Base-by-base conservation (phyloP, 2,329 filamentous ascomycete genomes). In the Exophiala xenobiotica region DNA sequence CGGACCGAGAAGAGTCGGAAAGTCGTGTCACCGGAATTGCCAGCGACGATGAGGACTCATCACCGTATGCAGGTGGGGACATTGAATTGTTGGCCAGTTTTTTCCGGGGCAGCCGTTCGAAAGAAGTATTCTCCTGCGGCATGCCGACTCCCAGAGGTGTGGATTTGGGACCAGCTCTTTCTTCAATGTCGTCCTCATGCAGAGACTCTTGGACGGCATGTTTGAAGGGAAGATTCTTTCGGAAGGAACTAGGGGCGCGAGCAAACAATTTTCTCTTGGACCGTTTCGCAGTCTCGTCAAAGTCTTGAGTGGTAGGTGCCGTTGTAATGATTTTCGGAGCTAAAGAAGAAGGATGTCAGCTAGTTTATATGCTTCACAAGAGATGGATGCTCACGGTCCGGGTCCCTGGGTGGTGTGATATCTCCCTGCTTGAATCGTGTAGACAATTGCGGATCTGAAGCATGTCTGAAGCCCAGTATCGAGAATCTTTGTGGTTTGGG, bases 1-100 rank as follows among this genome's bases (percentile, higher is more conserved):
- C 91, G 22, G 92, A 96, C 60, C 88, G 82, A 2, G 90, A 96
- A 1, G 92, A 96, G 64, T 96, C 92, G 4, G 88, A 93, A 22
- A 87, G 72, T 33, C 88, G 78, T 57, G 80, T 79, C 23, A 81
- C 73, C 8, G 85, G 82, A 16, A 87, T 75, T 6, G 83, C 82
- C 53, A 89, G 72, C 2, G 81, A 76, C 11, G 82, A 81, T 51
- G 76, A 77, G 20, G 76, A 74, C 56, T 86, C 82, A 56, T 85
- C 82, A 39, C 78, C 77, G 51, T 85, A 85, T 22, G 80, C 76
- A 49, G 81, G 77, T 60, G 82, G 79, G 20, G 73, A 62, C 27
- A 71, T 73, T 19, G 78, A 71, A 44, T 78, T 73, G 18, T 73
- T 71, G 16, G 22, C 24, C 4, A 40, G 29, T 23, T 47, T 51